A percentile compares a stretch with the other conserved stretches of the same genome.
Evolutionary conservation across 2,329 filamentous ascomycete genomes (phyloP).

Genomic region (Pseudogymnoascus sp.): DNA sequence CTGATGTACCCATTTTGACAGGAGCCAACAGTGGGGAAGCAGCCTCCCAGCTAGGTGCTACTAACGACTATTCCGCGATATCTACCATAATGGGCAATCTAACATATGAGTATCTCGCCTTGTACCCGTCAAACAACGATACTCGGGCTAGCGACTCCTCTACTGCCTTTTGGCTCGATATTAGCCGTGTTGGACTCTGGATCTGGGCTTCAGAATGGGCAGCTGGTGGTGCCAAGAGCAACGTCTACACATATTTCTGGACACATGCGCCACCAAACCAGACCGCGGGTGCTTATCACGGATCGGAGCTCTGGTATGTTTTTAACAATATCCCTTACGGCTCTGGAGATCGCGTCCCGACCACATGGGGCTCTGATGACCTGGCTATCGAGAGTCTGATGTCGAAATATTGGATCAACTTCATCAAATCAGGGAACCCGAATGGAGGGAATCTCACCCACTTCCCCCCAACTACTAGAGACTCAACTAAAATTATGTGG

Average conservation of each 20-base stretch:
- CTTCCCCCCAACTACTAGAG: constrained; percentile 12
- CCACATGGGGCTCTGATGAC: constrained; percentile 24
- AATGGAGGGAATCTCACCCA: constrained; percentile 35
- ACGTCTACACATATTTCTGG: constrained; percentile 28
- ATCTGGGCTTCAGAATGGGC: constrained; percentile 23
- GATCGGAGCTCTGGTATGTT: constrained; percentile 26
- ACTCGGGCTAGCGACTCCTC: constrained; percentile 17
- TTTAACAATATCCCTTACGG: constrained; percentile 24
- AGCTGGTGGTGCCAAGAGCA: constrained; percentile 18
- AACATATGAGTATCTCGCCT: constrained; percentile 11
- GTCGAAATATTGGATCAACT: constrained; percentile 66
- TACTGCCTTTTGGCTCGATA: constrained; percentile 23
- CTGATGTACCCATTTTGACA: constrained; percentile 25
- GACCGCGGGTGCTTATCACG: constrained; percentile 23
- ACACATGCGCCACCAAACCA: constrained; percentile 24
- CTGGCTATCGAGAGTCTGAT: constrained; percentile 29
- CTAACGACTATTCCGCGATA: background rate
- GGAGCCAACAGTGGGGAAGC: constrained; percentile 26
- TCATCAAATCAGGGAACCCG: constrained; percentile 57
- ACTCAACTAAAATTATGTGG: constrained; percentile 13
- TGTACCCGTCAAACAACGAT: constrained; percentile 22
- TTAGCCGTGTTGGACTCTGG: constrained; percentile 22
- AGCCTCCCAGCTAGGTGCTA: background rate
- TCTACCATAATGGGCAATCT: background rate
- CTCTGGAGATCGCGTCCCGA: constrained; percentile 11